Conservation (phyloP, 495 filamentous ascomycete genomes). For the Chaetomium cochliodes region DNA sequence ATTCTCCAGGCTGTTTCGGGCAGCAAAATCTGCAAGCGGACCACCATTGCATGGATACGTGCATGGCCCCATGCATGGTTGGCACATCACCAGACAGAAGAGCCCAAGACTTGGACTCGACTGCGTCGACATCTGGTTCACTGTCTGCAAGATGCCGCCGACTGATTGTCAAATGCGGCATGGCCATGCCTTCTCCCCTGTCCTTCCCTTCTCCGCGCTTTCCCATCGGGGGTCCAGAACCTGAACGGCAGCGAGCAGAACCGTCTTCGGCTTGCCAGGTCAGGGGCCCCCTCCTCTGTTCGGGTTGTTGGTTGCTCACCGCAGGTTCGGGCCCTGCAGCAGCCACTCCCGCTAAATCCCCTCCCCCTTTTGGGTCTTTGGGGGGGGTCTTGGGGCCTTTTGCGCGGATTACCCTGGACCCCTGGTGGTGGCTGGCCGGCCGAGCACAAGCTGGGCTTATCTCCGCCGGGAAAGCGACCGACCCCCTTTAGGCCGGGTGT, state of each 20-base stretch:
- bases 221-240: background rate
- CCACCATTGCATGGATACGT: conserved; percentile 18
- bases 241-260: too few species aligned
- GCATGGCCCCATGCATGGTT: conserved; percentile 24
- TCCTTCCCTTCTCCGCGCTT: background rate
- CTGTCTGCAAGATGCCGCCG: conserved; percentile 15
- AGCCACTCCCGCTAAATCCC: background rate
- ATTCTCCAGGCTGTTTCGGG: background rate
- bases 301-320: background rate
- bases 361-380: background rate
- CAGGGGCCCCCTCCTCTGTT: too few species aligned
- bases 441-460: background rate
- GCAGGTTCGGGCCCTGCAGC: conserved; percentile 8
- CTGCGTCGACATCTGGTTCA: conserved; percentile 4
- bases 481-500: too few species aligned
- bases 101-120: background rate
- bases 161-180: conserved; percentile 3
- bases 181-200: background rate
- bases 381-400: too few species aligned
- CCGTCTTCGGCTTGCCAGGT: too few species aligned
- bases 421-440: background rate
- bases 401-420: background rate
- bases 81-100: conserved; percentile 27
- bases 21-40: conserved; percentile 15
- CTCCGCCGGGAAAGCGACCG: background rate